Percentiles rank a stretch among this genome's conserved stretches.
Conservation (phyloP, 768 basidiomycete species). For the Coprinellus micaceus region DNA sequence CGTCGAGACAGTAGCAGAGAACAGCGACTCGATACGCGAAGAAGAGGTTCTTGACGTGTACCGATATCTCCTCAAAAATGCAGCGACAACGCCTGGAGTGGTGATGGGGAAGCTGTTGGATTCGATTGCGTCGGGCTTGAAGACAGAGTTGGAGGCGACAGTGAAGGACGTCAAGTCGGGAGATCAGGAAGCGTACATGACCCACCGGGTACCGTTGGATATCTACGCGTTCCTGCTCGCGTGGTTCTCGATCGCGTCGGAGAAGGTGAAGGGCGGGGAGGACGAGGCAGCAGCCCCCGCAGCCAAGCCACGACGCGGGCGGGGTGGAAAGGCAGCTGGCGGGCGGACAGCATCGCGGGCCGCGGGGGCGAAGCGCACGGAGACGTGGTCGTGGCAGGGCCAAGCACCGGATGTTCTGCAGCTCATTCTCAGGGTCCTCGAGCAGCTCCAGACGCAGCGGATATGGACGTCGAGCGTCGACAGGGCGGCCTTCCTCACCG, state of each 20-base stretch:
- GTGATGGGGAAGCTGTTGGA: slow-evolving; percentile 87
- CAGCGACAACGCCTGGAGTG: slow-evolving; percentile 55
- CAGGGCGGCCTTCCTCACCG: slow-evolving; percentile 84
- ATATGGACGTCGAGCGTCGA: slow-evolving; percentile 91
- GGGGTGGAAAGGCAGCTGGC: slow-evolving; percentile 52
- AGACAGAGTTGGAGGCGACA: slow-evolving; percentile 69
- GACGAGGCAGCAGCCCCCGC: slow-evolving; percentile 44
- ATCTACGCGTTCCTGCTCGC: slow-evolving; percentile 89
- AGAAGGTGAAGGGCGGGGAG: slow-evolving; percentile 62
- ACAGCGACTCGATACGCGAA: slow-evolving; percentile 68
- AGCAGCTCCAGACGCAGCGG: slow-evolving; percentile 60
- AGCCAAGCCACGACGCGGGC: slow-evolving; percentile 51
- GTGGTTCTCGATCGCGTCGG: slow-evolving; percentile 84
- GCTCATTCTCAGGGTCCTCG: slow-evolving; percentile 69
- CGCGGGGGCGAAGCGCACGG: slow-evolving; percentile 41
- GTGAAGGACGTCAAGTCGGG: slow-evolving; percentile 66
- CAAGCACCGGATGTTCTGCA: slow-evolving; percentile 70
- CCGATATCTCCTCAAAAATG: slow-evolving; percentile 75
- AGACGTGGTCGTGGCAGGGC: slow-evolving; percentile 73
- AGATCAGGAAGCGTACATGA: slow-evolving; percentile 53
- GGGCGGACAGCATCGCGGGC: slow-evolving; percentile 29
- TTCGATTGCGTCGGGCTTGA: slow-evolving; percentile 74
- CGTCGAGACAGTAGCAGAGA: slow-evolving; percentile 75
- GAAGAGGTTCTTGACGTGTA: slow-evolving; percentile 76
- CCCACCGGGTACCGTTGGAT: slow-evolving; percentile 77